A percentile compares a stretch with the other conserved stretches of the same genome.
Evolutionary conservation across 768 basidiomycete species (phyloP).

Genomic region (Tulasnella sp.): DNA sequence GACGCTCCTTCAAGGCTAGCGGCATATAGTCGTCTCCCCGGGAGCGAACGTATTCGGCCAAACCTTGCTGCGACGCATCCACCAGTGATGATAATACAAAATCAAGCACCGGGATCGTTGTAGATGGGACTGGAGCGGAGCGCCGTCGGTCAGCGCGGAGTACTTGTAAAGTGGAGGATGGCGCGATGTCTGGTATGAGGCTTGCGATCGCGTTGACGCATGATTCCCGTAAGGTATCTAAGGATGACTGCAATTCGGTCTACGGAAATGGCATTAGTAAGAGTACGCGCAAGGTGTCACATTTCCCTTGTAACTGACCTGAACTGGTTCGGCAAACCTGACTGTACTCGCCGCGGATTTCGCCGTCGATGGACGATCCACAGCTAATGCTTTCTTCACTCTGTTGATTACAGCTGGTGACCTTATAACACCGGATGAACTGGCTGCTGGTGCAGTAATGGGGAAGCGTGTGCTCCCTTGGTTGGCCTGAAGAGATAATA

Average conservation of each 20-base stretch:
- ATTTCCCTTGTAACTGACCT: not conserved
- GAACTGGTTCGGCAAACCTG: not conserved
- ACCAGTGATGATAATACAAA: constrained; percentile 24
- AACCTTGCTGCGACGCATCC: constrained; percentile 41
- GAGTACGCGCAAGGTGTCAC: not conserved
- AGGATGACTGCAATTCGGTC: constrained; percentile 36
- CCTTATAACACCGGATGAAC: not conserved
- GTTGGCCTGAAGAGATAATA: no score
- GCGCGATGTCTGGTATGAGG: constrained; percentile 16
- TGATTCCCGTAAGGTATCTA: constrained; percentile 59
- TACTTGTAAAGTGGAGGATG: constrained; percentile 39
- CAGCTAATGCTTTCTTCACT: not conserved
- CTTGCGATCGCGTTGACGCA: constrained; percentile 65
- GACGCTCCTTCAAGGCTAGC: not conserved
- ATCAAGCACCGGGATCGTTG: constrained; percentile 26
- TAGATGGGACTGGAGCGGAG: constrained; percentile 38
- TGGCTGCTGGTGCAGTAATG: not conserved
- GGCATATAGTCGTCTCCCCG: constrained; percentile 37
- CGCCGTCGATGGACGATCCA: not conserved
- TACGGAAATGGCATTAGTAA: not conserved
- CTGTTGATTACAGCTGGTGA: not conserved
- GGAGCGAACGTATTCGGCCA: constrained; percentile 52
- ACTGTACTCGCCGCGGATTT: not conserved
- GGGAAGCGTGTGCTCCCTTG: not conserved
- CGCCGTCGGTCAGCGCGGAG: constrained; percentile 51